Conservation (phyloP, 768 basidiomycete genomes). For the Suillus sp. region DNA sequence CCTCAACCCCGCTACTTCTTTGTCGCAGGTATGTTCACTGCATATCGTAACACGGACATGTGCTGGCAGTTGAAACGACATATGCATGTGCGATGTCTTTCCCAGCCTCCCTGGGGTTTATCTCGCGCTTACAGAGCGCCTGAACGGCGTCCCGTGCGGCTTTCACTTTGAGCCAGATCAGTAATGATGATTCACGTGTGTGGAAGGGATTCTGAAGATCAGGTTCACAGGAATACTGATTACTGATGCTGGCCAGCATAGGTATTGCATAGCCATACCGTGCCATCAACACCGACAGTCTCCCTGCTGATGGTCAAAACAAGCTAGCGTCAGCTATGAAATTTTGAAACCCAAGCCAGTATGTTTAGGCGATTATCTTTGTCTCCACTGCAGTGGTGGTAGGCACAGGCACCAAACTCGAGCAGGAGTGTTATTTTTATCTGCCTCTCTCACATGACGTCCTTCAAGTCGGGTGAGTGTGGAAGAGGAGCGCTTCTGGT, state of each 20-base stretch:
- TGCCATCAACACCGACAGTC: too few relatives aligned
- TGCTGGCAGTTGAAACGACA: background rate
- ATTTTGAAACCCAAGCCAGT: background rate
- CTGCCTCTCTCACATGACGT: background rate
- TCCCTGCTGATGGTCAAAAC: background rate
- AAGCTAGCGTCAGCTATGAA: too few relatives aligned
- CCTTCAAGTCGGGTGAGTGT: too few relatives aligned
- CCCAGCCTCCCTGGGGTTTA: background rate
- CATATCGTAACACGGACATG: background rate
- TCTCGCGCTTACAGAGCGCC: background rate
- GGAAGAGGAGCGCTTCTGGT: too few relatives aligned
- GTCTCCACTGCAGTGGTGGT: background rate
- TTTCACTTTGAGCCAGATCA: background rate
- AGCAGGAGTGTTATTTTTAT: conserved; percentile 1
- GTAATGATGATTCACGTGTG: background rate
- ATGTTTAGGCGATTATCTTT: background rate
- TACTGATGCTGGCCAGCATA: background rate
- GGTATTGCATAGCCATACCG: background rate
- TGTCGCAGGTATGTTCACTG: background rate
- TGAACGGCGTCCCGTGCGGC: background rate
- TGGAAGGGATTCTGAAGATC: conserved; percentile 7
- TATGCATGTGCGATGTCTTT: background rate
- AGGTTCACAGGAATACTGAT: background rate
- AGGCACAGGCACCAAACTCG: background rate
- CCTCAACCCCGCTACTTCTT: background rate